A percentile compares a stretch with the other conserved stretches of the same genome.
Evolutionary conservation across 2,329 filamentous ascomycete species (phyloP).

Genomic region (Ascomycota sp.): DNA sequence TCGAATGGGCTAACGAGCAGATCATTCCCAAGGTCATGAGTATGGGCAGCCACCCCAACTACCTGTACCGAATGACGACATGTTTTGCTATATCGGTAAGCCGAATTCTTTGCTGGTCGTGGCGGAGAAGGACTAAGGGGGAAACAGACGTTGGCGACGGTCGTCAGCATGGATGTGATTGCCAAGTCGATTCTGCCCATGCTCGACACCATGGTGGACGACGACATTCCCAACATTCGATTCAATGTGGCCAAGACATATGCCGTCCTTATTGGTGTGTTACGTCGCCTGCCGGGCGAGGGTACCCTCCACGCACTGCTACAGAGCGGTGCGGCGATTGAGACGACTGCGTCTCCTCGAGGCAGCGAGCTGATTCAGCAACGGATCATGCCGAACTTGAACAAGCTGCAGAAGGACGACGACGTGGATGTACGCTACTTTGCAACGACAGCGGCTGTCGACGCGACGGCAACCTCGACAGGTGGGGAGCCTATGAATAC

Average conservation of each 20-base stretch:
- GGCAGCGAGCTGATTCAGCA: conserved; percentile 65
- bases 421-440: conserved; percentile 98
- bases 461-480: conserved; percentile 21
- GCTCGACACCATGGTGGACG: conserved; percentile 76
- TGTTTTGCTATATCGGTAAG: conserved; percentile 95
- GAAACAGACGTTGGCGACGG: conserved; percentile 65
- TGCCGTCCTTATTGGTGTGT: conserved; percentile 65
- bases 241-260: conserved; percentile 99
- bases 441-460: conserved; percentile 65
- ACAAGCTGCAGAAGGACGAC: conserved; percentile 89
- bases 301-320: conserved; percentile 71
- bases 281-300: conserved; percentile 72
- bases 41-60: conserved; percentile 96
- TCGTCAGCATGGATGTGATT: conserved; percentile 83
- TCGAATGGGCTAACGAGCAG: conserved; percentile 88
- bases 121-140: background rate
- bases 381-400: conserved; percentile 68
- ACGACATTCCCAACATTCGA: conserved; percentile 95
- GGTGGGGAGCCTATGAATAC: conserved; percentile 41
- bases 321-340: conserved; percentile 37
- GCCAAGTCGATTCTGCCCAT: conserved; percentile 84
- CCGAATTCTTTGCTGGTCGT: conserved; percentile 5
- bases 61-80: conserved; percentile 99
- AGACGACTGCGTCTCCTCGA: conserved; percentile 41
- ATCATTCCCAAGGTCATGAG: conserved; percentile 98